Base-by-base conservation (phyloP, 306 rosid species). In the Lagenaria siceraria region DNA sequence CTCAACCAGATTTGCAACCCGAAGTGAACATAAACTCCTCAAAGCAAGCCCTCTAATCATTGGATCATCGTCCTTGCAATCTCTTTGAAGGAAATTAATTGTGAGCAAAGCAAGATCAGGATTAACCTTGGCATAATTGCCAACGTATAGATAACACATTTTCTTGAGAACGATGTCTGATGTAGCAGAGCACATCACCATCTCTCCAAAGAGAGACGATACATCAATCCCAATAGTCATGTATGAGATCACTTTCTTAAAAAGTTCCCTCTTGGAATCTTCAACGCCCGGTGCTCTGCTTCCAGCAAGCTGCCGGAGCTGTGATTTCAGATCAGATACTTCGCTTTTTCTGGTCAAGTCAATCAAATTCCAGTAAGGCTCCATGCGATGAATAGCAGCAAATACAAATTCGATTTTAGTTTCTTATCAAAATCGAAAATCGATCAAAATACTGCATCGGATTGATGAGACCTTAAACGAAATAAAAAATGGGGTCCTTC, bases 121-220 rank as follows among this genome's bases (percentile, higher is more conserved):
- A 84, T 96, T 96, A 60, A 75, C 98, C 91, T 90, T 90, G 1
- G 99, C 99, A 73, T 90, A 96, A 76, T 92, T 96, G 63, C 99
- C 97, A 80, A 96, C 99, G 82, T 96, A 96, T 4, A 96, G 87
- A 84, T 96, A 96, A 79, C 99, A 96, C 99, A 96, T 96, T 77
- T 96, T 96, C 82, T 96, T 96, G 78, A 96, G 81, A 78, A 96
- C 98, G 40, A 92, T 96, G 78, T 92, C 98, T 0, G 98, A 87
- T 3, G 99, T 87, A 18, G 97, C 99, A 6, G 99, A 96, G 80
- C 99, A 96, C 99, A 96, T 96, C 52, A 96, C 98, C 98, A 96
- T 96, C 93, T 96, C 99, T 21, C 98, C 98, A 7, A 96, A 96
- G 40, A 96, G 88, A 51, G 99, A 82, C 0, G 99, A 92, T 75